Percentiles rank a stretch among this genome's conserved stretches.
Conservation (phyloP, 2,329 filamentous ascomycete species). For the Aaosphaeria arxii region DNA sequence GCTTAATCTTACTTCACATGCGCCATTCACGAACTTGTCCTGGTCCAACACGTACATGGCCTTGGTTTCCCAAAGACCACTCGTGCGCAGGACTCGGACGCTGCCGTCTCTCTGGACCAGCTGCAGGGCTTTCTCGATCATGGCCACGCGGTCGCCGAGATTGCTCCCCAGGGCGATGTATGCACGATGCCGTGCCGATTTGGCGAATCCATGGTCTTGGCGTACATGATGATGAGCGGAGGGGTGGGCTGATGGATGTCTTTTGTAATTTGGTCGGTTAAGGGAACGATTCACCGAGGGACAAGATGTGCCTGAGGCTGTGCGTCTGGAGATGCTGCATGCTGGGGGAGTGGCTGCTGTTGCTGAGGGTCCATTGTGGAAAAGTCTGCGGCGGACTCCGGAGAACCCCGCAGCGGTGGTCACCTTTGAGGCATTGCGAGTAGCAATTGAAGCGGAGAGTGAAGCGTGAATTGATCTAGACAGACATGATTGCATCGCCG, state of each 20-base stretch:
- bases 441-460: no score
- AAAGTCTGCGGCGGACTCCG: no score
- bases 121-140: constrained; percentile 80
- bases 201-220: background rate
- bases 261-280: background rate
- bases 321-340: no score
- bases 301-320: background rate
- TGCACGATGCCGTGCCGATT: constrained; percentile 46
- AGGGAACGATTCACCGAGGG: background rate
- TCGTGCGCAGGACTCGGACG: constrained; percentile 75
- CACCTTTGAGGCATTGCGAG: no score
- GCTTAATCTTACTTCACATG: constrained; percentile 69
- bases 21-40: constrained; percentile 84
- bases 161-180: constrained; percentile 94
- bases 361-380: no score
- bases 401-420: no score
- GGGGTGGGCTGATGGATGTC: background rate
- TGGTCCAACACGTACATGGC: constrained; percentile 97
- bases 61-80: constrained; percentile 87
- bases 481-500: no score
- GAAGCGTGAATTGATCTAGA: no score
- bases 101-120: constrained; percentile 67
- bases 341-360: no score
- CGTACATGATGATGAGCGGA: background rate
- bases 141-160: constrained; percentile 76